These are phyloP conservation scores for Aeschynomene evenia DNA, from an alignment of 306 rosid species.

Conservation along the genomic window DNA sequence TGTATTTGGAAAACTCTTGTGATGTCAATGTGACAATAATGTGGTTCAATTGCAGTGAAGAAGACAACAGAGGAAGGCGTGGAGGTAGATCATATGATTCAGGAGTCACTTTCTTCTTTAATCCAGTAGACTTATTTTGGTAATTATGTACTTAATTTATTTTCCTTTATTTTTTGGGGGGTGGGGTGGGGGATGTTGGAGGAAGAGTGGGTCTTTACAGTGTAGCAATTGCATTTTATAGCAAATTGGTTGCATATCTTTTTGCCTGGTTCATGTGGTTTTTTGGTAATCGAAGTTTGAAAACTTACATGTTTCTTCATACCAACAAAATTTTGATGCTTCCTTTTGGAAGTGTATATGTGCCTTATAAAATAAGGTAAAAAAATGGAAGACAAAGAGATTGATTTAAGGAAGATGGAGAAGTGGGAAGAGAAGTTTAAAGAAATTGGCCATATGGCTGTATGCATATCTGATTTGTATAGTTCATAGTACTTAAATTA, in stretches of 20 bases:
- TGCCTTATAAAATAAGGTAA: background rate
- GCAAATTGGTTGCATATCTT: background rate
- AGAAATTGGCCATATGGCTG: background rate
- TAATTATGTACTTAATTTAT: slow-evolving; percentile 35
- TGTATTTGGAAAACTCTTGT: slow-evolving; percentile 1
- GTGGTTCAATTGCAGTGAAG: slow-evolving; percentile 60
- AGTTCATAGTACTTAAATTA: background rate
- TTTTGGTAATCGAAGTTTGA: slow-evolving; percentile 1
- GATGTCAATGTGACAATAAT: slow-evolving; percentile 25
- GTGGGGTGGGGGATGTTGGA: no score
- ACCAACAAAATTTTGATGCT: slow-evolving; percentile 7
- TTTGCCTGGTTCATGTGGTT: background rate
- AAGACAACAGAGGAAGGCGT: slow-evolving; percentile 91
- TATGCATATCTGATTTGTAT: background rate
- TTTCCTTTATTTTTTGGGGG: background rate
- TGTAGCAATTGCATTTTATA: background rate
- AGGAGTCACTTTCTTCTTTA: slow-evolving; percentile 68
- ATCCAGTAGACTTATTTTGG: slow-evolving; percentile 87
- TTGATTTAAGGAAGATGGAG: background rate
- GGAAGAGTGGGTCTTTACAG: background rate
- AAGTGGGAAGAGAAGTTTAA: slow-evolving; percentile 1
- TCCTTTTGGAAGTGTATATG: background rate
- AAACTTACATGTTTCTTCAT: background rate
- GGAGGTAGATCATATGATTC: slow-evolving; percentile 84
- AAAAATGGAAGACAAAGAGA: background rate